Conservation (phyloP, 106 monocot genomes). For the Dendrobium huoshanense region DNA sequence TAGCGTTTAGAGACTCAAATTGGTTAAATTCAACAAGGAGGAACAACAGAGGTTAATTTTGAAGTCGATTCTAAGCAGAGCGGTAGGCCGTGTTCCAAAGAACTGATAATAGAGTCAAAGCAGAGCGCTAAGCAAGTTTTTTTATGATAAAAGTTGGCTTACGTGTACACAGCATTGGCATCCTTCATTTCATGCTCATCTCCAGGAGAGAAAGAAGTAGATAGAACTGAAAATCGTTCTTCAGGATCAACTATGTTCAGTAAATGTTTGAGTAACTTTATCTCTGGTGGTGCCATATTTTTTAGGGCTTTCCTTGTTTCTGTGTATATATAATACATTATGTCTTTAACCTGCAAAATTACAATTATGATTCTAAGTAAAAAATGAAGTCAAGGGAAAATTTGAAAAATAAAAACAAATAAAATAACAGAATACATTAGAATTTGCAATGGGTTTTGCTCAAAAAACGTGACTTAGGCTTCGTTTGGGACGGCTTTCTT, state of each 20-base stretch:
- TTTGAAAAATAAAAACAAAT: neutral
- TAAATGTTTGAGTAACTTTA: constrained; percentile 81
- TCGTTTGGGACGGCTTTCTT: too few species aligned
- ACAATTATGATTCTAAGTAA: neutral
- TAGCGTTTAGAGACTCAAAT: too few species aligned
- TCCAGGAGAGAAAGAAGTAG: constrained; percentile 83
- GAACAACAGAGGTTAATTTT: too few species aligned
- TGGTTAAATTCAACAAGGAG: too few species aligned
- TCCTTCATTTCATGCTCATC: constrained; percentile 60
- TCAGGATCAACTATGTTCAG: constrained; percentile 92
- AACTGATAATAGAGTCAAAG: too few species aligned
- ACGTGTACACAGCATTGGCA: constrained; percentile 62
- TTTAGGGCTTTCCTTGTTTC: constrained; percentile 63
- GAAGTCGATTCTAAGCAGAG: too few species aligned
- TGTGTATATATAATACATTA: constrained; percentile 87
- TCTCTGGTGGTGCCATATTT: constrained; percentile 75
- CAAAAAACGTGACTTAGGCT: neutral
- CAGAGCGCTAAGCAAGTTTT: neutral
- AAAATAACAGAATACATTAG: neutral
- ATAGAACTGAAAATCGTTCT: constrained; percentile 78
- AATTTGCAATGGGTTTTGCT: neutral
- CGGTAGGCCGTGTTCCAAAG: too few species aligned
- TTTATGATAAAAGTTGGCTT: constrained; percentile 17
- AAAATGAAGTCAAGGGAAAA: neutral
- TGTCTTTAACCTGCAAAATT: constrained; percentile 72